Base-by-base conservation (phyloP, 805 yeast genomes). In the Zygosaccharomyces siamensis region DNA sequence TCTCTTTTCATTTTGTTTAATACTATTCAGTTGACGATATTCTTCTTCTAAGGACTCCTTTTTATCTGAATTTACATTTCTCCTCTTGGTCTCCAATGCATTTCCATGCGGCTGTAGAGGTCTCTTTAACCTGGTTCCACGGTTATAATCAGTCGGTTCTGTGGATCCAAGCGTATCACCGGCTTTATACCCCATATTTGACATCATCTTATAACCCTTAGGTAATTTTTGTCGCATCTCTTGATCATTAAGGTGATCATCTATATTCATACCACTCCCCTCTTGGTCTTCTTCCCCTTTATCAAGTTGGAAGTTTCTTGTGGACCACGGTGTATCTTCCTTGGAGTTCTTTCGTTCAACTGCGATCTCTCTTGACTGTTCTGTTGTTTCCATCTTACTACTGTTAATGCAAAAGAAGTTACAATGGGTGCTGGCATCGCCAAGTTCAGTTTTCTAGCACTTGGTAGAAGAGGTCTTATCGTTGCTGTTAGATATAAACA, bases 161-260 rank as follows among this genome's bases (percentile, higher is more conserved):
- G 20, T 21, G n/a, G 38, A 43, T 20, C 84, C 83, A 14, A 78
- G 61, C 0, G 71, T 56, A 23, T 72, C 68, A 16, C 83, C 84
- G 3, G 72, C 58, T 46, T 67, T 71, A 57, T 71, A 81, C 0
- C 85, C 86, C 85, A 81, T 80, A 54, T 70, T 75, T 54, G 70
- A 67, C 85, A 81, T 79, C 52, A 80, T 78, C 5, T 70, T 55
- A 21, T 77, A 64, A 0, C 80, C 83, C 43, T 71, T 67, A 0
- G 78, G 74, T 42, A 68, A 64, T 5, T 12, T 31, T 20, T 41
- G 44, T 1, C 23, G 26, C 44, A 41, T 30, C 14, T 33, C 40
- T 40, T 33, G 12, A 6, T 30, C 36, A 21, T 30, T 30, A 12
- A 20, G 7, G 28, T 30, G 16, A 6, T 27, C 16, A 14, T 30